phyloP scores from a whole-genome alignment of 2,329 filamentous ascomycete genomes.

The Paracoccidioides lutzii region DNA sequence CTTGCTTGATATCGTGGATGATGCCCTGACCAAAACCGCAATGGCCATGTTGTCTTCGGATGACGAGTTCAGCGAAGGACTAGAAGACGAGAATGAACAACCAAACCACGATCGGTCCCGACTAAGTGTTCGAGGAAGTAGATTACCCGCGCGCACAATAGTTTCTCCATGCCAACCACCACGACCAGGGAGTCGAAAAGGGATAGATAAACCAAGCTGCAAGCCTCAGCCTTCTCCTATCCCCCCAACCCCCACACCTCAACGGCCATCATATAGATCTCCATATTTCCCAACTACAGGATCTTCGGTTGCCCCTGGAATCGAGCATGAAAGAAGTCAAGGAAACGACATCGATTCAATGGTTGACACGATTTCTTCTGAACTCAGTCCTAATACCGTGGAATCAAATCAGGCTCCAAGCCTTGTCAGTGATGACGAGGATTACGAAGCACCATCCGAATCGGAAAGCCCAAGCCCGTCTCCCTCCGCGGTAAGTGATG shows the following conservation, averaged over 20 bases:
- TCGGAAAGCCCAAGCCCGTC: constrained; percentile 44
- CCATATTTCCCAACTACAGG: constrained; percentile 33
- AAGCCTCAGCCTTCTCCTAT: constrained; percentile 31
- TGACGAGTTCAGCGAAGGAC: constrained; percentile 26
- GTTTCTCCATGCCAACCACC: constrained; percentile 39
- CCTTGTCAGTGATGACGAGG: constrained; percentile 64
- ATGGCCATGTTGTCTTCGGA: constrained; percentile 26
- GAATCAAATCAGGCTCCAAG: constrained; percentile 66
- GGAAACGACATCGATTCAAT: constrained; percentile 37
- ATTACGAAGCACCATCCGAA: constrained; percentile 57
- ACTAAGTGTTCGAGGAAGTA: constrained; percentile 19
- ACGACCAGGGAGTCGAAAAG: constrained; percentile 48
- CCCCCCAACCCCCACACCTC: constrained; percentile 22
- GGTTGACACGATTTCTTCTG: constrained; percentile 27
- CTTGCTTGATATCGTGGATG: constrained; percentile 45
- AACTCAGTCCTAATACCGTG: constrained; percentile 56
- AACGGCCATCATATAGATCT: constrained; percentile 15
- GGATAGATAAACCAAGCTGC: constrained; percentile 29
- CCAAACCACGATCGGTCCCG: constrained; percentile 12
- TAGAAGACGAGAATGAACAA: constrained; percentile 15
- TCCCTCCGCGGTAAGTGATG: constrained; percentile 39
- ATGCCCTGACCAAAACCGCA: constrained; percentile 35
- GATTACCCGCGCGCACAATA: constrained; percentile 45
- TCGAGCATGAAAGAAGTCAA: neutral
- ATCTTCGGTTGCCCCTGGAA: constrained; percentile 15